A percentile compares a stretch with the other conserved stretches of the same genome.
phyloP scores from a whole-genome alignment of 768 basidiomycete genomes.

The Leccinum pellstonianum region DNA sequence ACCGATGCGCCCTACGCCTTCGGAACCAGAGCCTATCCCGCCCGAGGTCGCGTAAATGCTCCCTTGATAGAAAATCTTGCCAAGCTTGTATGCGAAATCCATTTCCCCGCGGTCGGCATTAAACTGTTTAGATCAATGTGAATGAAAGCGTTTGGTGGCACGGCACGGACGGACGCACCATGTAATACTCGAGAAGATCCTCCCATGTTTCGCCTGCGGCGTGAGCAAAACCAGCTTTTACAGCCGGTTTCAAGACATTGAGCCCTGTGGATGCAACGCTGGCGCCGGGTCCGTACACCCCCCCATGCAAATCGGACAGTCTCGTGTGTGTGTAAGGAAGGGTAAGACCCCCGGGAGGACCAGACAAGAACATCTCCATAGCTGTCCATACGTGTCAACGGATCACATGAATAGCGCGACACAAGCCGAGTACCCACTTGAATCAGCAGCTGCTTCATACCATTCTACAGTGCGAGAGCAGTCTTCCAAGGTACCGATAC shows the following conservation, averaged over 20 bases:
- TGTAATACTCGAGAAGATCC: conserved; percentile 89
- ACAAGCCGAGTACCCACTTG: conserved; percentile 51
- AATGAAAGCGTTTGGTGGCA: neutral
- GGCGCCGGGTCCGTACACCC: conserved; percentile 93
- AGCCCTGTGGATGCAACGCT: conserved; percentile 88
- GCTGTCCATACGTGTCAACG: conserved; percentile 41
- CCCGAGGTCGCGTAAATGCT: conserved; percentile 80
- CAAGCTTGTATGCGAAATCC: conserved; percentile 87
- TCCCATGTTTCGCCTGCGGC: conserved; percentile 94
- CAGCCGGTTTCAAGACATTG: conserved; percentile 68
- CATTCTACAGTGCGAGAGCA: conserved; percentile 82
- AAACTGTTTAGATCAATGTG: conserved; percentile 53
- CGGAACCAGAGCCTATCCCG: conserved; percentile 83
- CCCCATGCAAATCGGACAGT: conserved; percentile 87
- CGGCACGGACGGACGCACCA: conserved; percentile 44
- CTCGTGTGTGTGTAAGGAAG: conserved; percentile 79
- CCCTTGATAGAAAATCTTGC: conserved; percentile 96
- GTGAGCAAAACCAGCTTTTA: conserved; percentile 79
- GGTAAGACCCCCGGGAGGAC: conserved; percentile 88
- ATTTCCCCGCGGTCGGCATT: conserved; percentile 92
- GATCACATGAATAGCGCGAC: neutral
- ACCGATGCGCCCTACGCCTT: conserved; percentile 88
- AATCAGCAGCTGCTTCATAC: conserved; percentile 89
- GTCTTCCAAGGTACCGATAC: conserved; percentile 86
- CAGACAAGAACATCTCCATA: conserved; percentile 75